These are phyloP conservation scores for Termitomyces sp. DNA, from an alignment of 768 basidiomycete species.

Conservation along the genomic window DNA sequence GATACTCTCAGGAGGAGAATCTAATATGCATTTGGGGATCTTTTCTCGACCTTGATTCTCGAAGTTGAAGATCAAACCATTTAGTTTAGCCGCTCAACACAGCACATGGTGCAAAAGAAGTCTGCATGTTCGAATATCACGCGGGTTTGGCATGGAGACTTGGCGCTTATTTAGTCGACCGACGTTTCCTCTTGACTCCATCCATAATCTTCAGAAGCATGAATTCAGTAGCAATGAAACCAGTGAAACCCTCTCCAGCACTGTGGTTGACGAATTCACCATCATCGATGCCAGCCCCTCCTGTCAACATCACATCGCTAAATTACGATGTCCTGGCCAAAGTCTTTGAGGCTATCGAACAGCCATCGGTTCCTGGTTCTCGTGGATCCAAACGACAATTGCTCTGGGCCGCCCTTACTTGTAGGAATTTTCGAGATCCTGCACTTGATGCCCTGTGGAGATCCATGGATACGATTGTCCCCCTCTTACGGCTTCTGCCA, in stretches of 20 bases:
- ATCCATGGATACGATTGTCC: background rate
- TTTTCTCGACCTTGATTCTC: too few species aligned
- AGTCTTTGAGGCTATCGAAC: background rate
- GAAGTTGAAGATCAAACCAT: too few species aligned
- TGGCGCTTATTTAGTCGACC: too few species aligned
- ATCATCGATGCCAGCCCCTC: background rate
- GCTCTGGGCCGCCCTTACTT: constrained; percentile 4
- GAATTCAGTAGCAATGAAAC: background rate
- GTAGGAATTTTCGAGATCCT: constrained; percentile 7
- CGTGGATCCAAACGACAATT: background rate
- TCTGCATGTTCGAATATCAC: too few species aligned
- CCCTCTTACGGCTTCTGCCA: background rate
- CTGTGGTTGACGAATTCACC: too few species aligned
- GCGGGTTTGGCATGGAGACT: too few species aligned
- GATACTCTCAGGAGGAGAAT: too few species aligned
- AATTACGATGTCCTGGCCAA: background rate
- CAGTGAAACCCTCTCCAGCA: background rate
- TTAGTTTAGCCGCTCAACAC: too few species aligned
- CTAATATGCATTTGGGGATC: too few species aligned
- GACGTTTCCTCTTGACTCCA: background rate
- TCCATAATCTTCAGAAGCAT: background rate
- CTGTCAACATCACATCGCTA: background rate
- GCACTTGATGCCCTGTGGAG: constrained; percentile 11
- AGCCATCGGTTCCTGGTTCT: background rate
- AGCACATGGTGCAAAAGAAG: too few species aligned